Evolutionary conservation across 257 asterid genomes (phyloP).

Genomic region (Capsicum pubescens): DNA sequence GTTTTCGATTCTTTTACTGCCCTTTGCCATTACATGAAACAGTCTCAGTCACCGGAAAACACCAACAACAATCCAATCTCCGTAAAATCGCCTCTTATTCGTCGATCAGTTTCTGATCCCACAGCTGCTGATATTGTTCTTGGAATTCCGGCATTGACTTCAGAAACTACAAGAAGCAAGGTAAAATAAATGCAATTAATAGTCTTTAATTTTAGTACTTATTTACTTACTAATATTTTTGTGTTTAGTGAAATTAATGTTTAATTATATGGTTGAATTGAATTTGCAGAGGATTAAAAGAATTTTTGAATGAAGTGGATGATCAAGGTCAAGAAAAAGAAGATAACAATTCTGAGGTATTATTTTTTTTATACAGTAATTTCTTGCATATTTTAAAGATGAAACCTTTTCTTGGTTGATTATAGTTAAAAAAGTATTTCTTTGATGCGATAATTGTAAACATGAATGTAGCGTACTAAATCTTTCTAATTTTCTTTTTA

Average conservation of each 20-base stretch:
- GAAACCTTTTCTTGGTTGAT: too few relatives aligned
- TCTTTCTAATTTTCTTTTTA: too few relatives aligned
- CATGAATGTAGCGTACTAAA: too few relatives aligned
- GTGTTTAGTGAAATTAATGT: neutral
- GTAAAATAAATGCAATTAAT: neutral
- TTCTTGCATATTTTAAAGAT: too few relatives aligned
- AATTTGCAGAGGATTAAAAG: neutral
- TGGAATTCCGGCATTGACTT: neutral
- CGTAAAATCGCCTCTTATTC: neutral
- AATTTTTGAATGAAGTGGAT: neutral
- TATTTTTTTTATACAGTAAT: neutral
- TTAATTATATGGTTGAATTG: neutral
- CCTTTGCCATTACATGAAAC: constrained; percentile 19
- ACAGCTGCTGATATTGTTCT: neutral
- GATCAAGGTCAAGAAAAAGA: too few relatives aligned
- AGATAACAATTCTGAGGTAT: neutral
- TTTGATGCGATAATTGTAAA: too few relatives aligned
- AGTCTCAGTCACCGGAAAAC: constrained; percentile 26
- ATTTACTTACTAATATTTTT: too few relatives aligned
- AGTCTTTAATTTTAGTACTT: too few relatives aligned
- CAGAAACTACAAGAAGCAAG: neutral
- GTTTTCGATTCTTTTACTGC: constrained; percentile 2
- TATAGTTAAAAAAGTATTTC: too few relatives aligned
- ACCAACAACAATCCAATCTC: neutral
- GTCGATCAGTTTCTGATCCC: constrained; percentile 27